Conservation (phyloP, 331 rosid species). For the Saraca asoca region DNA sequence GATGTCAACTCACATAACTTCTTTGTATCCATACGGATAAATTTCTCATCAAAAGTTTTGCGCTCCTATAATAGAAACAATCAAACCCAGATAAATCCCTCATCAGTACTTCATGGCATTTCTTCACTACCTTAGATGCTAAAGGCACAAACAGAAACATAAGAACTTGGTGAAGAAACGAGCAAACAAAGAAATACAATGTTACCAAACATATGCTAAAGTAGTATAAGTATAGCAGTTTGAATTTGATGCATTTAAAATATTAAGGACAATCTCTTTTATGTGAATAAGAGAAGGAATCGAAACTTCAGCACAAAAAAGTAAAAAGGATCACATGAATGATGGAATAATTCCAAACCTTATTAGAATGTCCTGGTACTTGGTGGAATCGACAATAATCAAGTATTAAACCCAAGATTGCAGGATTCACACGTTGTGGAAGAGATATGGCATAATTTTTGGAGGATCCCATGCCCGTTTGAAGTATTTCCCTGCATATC, state of each 20-base stretch:
- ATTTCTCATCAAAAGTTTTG: conserved; percentile 77
- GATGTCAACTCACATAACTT: conserved; percentile 89
- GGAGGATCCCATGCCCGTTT: conserved; percentile 85
- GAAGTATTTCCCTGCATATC: conserved; percentile 80
- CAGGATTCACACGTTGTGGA: conserved; percentile 83
- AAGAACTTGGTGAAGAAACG: conserved; percentile 4
- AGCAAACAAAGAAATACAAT: not conserved
- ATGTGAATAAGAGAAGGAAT: not conserved
- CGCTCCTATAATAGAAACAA: conserved; percentile 57
- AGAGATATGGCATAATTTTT: conserved; percentile 82
- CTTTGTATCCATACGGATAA: conserved; percentile 82
- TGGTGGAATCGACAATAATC: conserved; percentile 90
- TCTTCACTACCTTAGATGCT: conserved; percentile 16
- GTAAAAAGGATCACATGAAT: conserved; percentile 18
- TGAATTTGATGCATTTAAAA: not conserved
- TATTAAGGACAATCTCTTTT: too few relatives aligned
- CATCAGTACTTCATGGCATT: conserved; percentile 34
- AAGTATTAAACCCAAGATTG: conserved; percentile 78
- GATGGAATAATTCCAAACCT: conserved; percentile 50
- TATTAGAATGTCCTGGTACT: conserved; percentile 82
- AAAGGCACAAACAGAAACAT: conserved; percentile 12
- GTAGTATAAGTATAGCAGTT: not conserved
- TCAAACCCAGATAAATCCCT: conserved; percentile 29
- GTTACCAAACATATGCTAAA: not conserved
- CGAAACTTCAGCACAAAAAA: not conserved